Conservation (phyloP, 768 basidiomycete genomes). For the Hygrophoropsis aurantiaca region DNA sequence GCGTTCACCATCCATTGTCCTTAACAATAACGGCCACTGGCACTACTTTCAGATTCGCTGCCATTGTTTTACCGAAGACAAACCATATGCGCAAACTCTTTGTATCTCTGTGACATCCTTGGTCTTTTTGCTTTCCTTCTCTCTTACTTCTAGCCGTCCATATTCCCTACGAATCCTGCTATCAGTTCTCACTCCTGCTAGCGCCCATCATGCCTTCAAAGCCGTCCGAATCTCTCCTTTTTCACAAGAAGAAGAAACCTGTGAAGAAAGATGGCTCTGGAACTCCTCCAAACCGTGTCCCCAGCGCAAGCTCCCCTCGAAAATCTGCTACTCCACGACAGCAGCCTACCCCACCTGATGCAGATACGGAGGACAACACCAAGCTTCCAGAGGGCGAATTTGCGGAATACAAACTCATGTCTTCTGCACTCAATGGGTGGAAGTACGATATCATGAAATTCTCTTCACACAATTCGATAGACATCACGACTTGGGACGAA, state of each 20-base stretch:
- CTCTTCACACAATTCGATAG: slow-evolving; percentile 69
- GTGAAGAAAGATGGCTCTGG: slow-evolving; percentile 22
- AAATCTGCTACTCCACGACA: slow-evolving; percentile 41
- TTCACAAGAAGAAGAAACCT: slow-evolving; percentile 62
- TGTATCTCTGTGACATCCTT: too few relatives aligned
- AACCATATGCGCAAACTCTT: too few relatives aligned
- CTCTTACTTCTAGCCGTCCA: background rate
- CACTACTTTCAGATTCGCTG: too few relatives aligned
- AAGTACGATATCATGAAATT: slow-evolving; percentile 94
- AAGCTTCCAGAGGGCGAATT: slow-evolving; percentile 67
- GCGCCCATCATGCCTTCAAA: slow-evolving; percentile 28
- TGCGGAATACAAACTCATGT: slow-evolving; percentile 77
- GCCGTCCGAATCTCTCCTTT: slow-evolving; percentile 51
- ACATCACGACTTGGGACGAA: slow-evolving; percentile 63
- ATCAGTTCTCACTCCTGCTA: background rate
- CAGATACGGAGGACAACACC: slow-evolving; percentile 50
- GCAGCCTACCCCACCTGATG: slow-evolving; percentile 36
- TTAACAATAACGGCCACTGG: too few relatives aligned
- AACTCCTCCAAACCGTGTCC: slow-evolving; percentile 11
- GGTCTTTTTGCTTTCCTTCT: too few relatives aligned
- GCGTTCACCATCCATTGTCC: too few relatives aligned
- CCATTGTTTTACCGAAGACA: too few relatives aligned
- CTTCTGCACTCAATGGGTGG: slow-evolving; percentile 81
- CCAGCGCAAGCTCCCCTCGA: slow-evolving; percentile 23
- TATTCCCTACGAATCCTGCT: background rate